These are phyloP conservation scores for Epichloe scottii DNA, from an alignment of 2,329 filamentous ascomycete species.

Conservation along the genomic window DNA sequence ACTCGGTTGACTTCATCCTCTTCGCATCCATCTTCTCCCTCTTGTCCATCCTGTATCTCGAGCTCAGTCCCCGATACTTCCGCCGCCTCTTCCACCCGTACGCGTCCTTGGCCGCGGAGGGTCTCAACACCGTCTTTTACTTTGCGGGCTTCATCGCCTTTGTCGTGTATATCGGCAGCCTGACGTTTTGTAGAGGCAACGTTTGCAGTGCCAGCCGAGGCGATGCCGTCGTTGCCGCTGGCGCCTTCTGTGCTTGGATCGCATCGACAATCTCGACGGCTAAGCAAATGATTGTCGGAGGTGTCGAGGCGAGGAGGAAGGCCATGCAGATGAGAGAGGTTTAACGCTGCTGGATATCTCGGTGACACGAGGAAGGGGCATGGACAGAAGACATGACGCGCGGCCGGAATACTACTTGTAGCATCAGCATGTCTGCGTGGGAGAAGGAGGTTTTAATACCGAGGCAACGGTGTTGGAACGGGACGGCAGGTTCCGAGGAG, in stretches of 20 bases:
- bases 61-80: conserved; percentile 33
- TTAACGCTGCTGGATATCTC: conserved; percentile 4
- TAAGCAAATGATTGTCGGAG: conserved; percentile 34
- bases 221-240: conserved; percentile 39
- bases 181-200: conserved; percentile 43
- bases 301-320: conserved; percentile 19
- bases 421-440: too few species aligned
- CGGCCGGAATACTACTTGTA: too few species aligned
- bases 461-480: too few species aligned
- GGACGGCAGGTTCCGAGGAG: too few species aligned
- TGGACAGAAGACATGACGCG: too few species aligned
- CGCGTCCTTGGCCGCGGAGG: conserved; percentile 35
- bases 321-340: conserved; percentile 26
- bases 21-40: conserved; percentile 42
- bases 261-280: conserved; percentile 32
- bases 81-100: conserved; percentile 35
- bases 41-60: conserved; percentile 41
- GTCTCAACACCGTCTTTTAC: conserved; percentile 41
- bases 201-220: conserved; percentile 44
- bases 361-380: too few species aligned
- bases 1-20: conserved; percentile 45
- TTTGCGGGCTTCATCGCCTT: conserved; percentile 48
- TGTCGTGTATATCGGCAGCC: conserved; percentile 40
- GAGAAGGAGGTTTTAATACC: too few species aligned
- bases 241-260: conserved; percentile 41